phyloP scores from a whole-genome alignment of 1,284 basidiomycete species.

The Agaricales sp. region DNA sequence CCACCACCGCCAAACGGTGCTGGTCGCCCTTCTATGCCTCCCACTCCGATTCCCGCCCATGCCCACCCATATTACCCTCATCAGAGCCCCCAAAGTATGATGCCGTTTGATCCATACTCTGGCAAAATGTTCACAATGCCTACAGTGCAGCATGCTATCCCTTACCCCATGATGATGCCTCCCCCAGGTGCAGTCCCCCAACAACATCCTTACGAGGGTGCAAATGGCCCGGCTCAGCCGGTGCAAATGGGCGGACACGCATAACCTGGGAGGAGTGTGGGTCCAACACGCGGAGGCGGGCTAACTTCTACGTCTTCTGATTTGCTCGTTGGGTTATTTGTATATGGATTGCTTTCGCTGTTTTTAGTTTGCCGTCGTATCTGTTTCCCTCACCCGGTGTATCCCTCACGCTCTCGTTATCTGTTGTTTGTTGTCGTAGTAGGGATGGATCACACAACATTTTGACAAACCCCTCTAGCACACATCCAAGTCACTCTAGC shows the following conservation, averaged over 20 bases:
- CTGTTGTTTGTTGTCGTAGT: conserved; percentile 5
- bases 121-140: conserved; percentile 19
- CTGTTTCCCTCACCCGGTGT: conserved; percentile 1
- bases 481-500: too few species aligned
- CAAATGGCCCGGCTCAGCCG: conserved; percentile 45
- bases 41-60: conserved; percentile 74
- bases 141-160: conserved; percentile 71
- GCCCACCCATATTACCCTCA: conserved; percentile 77
- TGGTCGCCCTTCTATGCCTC: conserved; percentile 74
- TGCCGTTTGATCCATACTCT: conserved; percentile 16
- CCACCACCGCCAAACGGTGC: conserved; percentile 66
- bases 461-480: too few species aligned
- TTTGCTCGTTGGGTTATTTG: background rate
- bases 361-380: conserved; percentile 1
- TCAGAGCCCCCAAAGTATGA: conserved; percentile 74
- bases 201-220: conserved; percentile 55
- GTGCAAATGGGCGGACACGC: conserved; percentile 68
- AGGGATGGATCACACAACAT: background rate
- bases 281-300: too few species aligned
- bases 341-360: conserved; percentile 4
- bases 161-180: conserved; percentile 82
- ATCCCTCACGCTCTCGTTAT: background rate
- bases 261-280: conserved; percentile 24
- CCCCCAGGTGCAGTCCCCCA: conserved; percentile 51
- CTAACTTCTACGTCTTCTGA: background rate